A percentile compares a stretch with the other conserved stretches of the same genome.
Evolutionary conservation across 441 rosid species (phyloP).

Genomic region (Syzygium syzygioides): DNA sequence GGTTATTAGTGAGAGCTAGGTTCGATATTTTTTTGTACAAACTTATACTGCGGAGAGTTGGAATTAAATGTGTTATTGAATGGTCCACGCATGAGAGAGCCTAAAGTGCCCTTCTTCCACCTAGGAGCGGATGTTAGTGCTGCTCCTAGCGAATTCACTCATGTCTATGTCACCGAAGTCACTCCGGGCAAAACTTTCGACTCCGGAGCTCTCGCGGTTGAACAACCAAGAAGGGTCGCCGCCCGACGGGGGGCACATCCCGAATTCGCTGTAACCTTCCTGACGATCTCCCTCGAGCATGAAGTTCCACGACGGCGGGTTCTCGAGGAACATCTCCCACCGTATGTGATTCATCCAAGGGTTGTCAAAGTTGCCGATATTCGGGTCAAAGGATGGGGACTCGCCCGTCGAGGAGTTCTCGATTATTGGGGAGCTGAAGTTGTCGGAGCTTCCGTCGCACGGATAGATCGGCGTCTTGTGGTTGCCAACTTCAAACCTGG

Average conservation of each 20-base stretch:
- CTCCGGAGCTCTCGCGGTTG: conserved; percentile 29
- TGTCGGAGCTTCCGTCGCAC: not conserved
- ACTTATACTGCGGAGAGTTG: not conserved
- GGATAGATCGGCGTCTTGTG: not conserved
- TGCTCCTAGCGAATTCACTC: not conserved
- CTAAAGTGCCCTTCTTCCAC: not conserved
- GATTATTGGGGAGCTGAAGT: not conserved
- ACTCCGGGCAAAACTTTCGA: conserved; percentile 30
- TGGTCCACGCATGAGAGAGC: not conserved
- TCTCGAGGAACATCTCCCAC: conserved; percentile 30
- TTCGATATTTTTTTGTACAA: not conserved
- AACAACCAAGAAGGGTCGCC: conserved; percentile 40
- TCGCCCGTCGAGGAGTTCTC: not conserved
- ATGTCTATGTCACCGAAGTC: conserved; percentile 36
- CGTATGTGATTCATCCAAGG: conserved; percentile 23
- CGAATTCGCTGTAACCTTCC: conserved; percentile 25
- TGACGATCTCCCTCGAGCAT: conserved; percentile 3
- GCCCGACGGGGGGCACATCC: conserved; percentile 22
- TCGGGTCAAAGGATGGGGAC: not conserved
- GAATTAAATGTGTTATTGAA: not conserved
- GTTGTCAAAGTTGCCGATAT: not conserved
- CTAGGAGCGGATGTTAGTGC: not conserved
- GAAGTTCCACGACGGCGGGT: conserved; percentile 43
- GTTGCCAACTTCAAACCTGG: not conserved
- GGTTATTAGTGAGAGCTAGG: not conserved